Conservation (phyloP, 2,329 filamentous ascomycete genomes). For the Colletotrichum sp. region DNA sequence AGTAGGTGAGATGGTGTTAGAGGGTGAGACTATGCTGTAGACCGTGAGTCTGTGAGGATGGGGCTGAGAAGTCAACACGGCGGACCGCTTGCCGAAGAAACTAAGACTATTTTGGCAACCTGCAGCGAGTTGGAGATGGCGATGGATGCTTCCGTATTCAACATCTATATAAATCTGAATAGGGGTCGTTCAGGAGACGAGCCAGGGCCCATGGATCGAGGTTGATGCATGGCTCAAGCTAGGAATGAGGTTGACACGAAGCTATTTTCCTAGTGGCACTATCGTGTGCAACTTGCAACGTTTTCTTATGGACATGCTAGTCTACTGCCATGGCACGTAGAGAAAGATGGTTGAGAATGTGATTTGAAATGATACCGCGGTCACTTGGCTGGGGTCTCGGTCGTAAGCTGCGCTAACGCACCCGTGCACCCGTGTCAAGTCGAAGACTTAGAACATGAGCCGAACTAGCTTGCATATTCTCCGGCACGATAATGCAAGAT, state of each 20-base stretch:
- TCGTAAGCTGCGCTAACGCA: neutral
- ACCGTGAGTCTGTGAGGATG: neutral
- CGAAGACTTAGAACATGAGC: neutral
- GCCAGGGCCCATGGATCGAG: neutral
- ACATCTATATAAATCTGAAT: neutral
- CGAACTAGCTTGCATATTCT: neutral
- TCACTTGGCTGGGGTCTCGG: neutral
- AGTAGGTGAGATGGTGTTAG: neutral
- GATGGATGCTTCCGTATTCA: neutral
- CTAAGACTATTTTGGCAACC: neutral
- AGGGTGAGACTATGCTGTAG: neutral
- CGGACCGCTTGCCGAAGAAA: neutral
- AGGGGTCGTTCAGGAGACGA: neutral
- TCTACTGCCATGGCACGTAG: accelerated
- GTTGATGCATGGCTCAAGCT: neutral
- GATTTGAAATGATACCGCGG: neutral
- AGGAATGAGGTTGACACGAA: neutral
- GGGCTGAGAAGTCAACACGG: neutral
- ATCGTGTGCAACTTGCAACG: accelerated
- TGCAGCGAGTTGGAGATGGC: neutral
- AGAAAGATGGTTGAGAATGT: neutral
- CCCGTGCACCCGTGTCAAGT: neutral
- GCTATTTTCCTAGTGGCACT: accelerated
- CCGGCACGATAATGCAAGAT: neutral
- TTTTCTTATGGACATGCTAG: accelerated